Percentiles rank a stretch among this genome's conserved stretches.
phyloP scores from a whole-genome alignment of 352 stramenopile genomes.

The Phytophthora rubi region DNA sequence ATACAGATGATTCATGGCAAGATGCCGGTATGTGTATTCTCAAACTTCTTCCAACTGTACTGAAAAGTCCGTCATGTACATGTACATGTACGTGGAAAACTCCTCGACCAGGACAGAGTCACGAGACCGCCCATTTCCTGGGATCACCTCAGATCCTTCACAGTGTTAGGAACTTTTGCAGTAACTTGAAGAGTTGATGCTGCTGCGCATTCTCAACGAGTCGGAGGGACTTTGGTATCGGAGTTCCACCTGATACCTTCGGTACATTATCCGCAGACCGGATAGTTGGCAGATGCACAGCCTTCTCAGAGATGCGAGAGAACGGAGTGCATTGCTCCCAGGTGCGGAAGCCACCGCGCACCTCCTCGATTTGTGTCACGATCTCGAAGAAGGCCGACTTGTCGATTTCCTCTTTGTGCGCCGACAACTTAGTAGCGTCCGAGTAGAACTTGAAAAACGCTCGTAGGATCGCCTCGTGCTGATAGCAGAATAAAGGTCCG shows the following conservation, averaged over 20 bases:
- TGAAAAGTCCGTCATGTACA: neutral
- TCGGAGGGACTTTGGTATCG: constrained; percentile 26
- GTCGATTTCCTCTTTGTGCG: constrained; percentile 47
- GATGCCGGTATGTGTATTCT: neutral
- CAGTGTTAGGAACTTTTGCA: constrained; percentile 47
- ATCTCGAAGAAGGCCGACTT: constrained; percentile 63
- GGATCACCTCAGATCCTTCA: constrained; percentile 13
- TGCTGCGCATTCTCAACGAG: constrained; percentile 56
- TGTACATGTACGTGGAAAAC: neutral
- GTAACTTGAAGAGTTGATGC: constrained; percentile 49
- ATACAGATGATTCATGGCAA: neutral
- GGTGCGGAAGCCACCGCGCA: constrained; percentile 43
- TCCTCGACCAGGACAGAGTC: no score
- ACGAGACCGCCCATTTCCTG: neutral
- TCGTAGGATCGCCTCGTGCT: constrained; percentile 53
- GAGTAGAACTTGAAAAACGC: constrained; percentile 47
- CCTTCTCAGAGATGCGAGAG: neutral
- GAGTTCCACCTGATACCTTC: neutral
- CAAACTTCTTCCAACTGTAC: neutral
- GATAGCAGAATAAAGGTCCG: constrained; percentile 57
- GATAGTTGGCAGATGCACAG: constrained; percentile 6
- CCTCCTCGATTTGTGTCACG: constrained; percentile 64
- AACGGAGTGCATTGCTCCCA: constrained; percentile 56
- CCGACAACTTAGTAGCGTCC: neutral
- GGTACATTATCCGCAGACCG: constrained; percentile 16